A percentile compares a stretch with the other conserved stretches of the same genome.
Evolutionary conservation across 768 basidiomycete genomes (phyloP).

Genomic region (Heimioporus sp.): DNA sequence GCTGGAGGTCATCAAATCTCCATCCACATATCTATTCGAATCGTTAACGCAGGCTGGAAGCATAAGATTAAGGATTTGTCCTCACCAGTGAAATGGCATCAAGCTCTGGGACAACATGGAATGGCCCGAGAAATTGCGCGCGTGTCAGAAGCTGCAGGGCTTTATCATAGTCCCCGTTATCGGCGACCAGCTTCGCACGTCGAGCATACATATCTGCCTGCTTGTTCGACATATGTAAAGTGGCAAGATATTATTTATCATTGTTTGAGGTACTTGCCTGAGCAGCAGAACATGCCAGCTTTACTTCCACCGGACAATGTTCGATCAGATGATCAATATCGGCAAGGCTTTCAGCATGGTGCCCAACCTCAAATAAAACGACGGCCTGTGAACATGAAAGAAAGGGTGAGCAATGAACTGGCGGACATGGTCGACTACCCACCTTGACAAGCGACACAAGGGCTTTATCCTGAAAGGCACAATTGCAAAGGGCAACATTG

Average conservation of each 20-base stretch:
- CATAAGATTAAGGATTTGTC: neutral
- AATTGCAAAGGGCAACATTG: constrained; percentile 4
- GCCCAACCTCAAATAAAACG: constrained; percentile 6
- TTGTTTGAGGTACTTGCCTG: constrained; percentile 1
- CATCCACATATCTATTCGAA: constrained; percentile 5
- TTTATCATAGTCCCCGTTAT: neutral
- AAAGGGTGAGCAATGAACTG: neutral
- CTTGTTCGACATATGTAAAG: neutral
- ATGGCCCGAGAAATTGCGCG: constrained; percentile 2
- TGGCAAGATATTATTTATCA: neutral
- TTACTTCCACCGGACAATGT: neutral
- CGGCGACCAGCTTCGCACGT: neutral
- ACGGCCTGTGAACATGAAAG: neutral
- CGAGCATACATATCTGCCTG: constrained; percentile 7
- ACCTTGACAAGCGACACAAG: constrained; percentile 4
- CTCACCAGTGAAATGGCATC: constrained; percentile 1
- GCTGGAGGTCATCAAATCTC: constrained; percentile 6
- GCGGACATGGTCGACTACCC: neutral
- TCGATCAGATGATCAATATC: constrained; percentile 2
- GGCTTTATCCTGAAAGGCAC: constrained; percentile 1
- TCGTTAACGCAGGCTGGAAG: neutral
- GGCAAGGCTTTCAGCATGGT: constrained; percentile 11
- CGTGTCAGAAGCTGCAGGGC: neutral
- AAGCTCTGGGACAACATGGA: neutral
- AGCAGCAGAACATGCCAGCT: neutral